Conservation (phyloP, 805 yeast species). For the Candida nonsorbophila region DNA sequence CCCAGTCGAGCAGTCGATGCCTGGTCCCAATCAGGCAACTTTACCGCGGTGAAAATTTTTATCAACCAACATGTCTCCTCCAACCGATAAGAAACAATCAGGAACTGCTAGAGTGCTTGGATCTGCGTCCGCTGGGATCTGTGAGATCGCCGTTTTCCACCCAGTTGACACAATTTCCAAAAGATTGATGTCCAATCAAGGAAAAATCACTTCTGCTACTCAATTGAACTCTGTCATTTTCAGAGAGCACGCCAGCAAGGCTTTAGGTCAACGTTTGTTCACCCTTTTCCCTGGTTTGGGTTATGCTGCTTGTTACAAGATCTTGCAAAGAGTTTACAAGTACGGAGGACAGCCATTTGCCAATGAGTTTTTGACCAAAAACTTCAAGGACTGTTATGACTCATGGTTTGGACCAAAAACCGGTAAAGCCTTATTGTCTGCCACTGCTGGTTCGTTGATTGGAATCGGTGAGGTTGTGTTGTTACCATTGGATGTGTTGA, state of each 20-base stretch:
- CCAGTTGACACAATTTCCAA: constrained; percentile 98
- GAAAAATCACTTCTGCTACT: constrained; percentile 54
- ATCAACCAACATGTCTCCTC: constrained; percentile 24
- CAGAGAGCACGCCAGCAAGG: constrained; percentile 69
- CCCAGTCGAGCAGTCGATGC: no score
- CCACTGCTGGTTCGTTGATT: constrained; percentile 94
- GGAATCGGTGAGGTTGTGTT: constrained; percentile 98
- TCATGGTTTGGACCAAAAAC: constrained; percentile 82
- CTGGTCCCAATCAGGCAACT: no score
- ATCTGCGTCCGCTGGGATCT: constrained; percentile 97
- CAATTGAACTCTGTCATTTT: constrained; percentile 85
- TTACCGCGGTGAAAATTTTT: no score
- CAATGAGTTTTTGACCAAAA: constrained; percentile 79
- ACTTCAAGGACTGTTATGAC: constrained; percentile 69
- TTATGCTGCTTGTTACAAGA: constrained; percentile 95
- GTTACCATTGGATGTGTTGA: constrained; percentile 91
- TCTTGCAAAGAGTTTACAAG: constrained; percentile 95
- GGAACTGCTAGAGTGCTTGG: constrained; percentile 89
- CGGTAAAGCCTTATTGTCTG: constrained; percentile 95
- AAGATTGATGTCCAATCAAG: constrained; percentile 82
- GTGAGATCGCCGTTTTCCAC: constrained; percentile 95
- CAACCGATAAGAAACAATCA: constrained; percentile 75
- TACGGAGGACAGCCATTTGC: constrained; percentile 99
- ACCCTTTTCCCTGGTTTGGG: constrained; percentile 97
- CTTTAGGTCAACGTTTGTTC: constrained; percentile 64